These are phyloP conservation scores for Xylaria polymorpha DNA, from an alignment of 2,329 filamentous ascomycete genomes.

Conservation along the genomic window DNA sequence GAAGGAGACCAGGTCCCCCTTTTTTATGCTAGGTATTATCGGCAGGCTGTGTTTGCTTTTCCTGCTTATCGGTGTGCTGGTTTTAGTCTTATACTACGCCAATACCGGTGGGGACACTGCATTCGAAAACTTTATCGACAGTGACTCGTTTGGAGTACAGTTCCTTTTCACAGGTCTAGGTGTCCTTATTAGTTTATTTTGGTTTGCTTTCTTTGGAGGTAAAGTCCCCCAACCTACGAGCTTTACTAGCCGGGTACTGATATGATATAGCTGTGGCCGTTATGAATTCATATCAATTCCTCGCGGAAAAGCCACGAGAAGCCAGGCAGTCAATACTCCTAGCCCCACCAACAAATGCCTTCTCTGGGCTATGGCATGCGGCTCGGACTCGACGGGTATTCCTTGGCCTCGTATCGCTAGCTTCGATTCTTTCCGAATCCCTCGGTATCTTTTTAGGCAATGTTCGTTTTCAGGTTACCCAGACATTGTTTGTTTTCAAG, in stretches of 20 bases:
- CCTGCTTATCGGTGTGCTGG: constrained; percentile 47
- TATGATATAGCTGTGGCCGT: constrained; percentile 50
- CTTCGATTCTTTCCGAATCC: constrained; percentile 25
- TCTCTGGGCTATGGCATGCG: constrained; percentile 28
- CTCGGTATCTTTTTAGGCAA: constrained; percentile 53
- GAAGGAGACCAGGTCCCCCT: neutral
- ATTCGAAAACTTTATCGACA: constrained; percentile 57
- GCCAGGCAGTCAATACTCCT: constrained; percentile 22
- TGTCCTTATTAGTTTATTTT: constrained; percentile 54
- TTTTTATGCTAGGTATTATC: constrained; percentile 31
- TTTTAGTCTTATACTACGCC: constrained; percentile 54
- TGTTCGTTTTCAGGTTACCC: constrained; percentile 53
- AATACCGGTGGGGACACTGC: constrained; percentile 50
- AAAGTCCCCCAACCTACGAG: constrained; percentile 38
- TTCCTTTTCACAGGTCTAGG: constrained; percentile 56
- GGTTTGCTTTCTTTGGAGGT: constrained; percentile 54
- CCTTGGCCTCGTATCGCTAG: constrained; percentile 24
- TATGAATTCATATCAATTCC: constrained; percentile 53
- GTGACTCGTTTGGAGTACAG: constrained; percentile 53
- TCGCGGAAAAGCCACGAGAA: constrained; percentile 39
- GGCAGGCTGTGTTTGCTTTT: constrained; percentile 23
- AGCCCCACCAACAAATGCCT: constrained; percentile 31
- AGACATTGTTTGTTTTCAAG: constrained; percentile 49
- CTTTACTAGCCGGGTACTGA: neutral
- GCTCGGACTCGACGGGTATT: constrained; percentile 25